These are phyloP conservation scores for Schwanniomyces polymorphus DNA, from an alignment of 805 yeast genomes.

Conservation along the genomic window DNA sequence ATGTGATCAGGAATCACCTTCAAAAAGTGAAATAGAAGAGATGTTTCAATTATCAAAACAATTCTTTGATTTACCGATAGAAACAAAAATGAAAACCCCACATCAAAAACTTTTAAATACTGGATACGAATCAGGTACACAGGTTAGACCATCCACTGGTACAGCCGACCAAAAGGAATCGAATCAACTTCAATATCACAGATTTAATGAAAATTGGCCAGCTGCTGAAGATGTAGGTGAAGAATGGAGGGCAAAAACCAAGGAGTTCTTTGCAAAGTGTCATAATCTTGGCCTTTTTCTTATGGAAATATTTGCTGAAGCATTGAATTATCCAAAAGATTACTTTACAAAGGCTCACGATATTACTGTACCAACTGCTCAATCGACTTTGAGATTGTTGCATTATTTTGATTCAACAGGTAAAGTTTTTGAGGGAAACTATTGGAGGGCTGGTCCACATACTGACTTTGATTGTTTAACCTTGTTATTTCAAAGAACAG, in stretches of 20 bases:
- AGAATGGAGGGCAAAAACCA: slow-evolving; percentile 16
- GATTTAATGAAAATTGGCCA: slow-evolving; percentile 30
- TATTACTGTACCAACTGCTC: slow-evolving; percentile 24
- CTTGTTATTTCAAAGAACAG: slow-evolving; percentile 30
- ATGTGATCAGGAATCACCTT: slow-evolving; percentile 29
- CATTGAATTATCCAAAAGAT: slow-evolving; percentile 23
- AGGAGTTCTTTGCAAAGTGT: slow-evolving; percentile 16
- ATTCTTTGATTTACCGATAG: slow-evolving; percentile 20
- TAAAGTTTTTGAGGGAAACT: slow-evolving; percentile 14
- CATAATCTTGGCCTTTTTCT: slow-evolving; percentile 22
- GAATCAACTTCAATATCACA: slow-evolving; percentile 28
- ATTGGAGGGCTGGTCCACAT: slow-evolving; percentile 39
- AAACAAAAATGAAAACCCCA: slow-evolving; percentile 26
- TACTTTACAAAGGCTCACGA: slow-evolving; percentile 26
- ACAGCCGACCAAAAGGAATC: slow-evolving; percentile 32
- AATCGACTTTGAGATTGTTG: slow-evolving; percentile 30
- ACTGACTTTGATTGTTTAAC: slow-evolving; percentile 37
- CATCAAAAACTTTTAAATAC: slow-evolving; percentile 28
- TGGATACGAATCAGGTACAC: slow-evolving; percentile 31
- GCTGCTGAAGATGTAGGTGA: slow-evolving; percentile 22
- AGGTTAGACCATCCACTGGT: slow-evolving; percentile 34
- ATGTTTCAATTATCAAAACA: slow-evolving; percentile 20
- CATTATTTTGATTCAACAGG: slow-evolving; percentile 30
- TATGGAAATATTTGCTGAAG: slow-evolving; percentile 25
- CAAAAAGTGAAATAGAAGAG: slow-evolving; percentile 22